phyloP scores from a whole-genome alignment of 306 rosid species.

The Rosa multiflora region DNA sequence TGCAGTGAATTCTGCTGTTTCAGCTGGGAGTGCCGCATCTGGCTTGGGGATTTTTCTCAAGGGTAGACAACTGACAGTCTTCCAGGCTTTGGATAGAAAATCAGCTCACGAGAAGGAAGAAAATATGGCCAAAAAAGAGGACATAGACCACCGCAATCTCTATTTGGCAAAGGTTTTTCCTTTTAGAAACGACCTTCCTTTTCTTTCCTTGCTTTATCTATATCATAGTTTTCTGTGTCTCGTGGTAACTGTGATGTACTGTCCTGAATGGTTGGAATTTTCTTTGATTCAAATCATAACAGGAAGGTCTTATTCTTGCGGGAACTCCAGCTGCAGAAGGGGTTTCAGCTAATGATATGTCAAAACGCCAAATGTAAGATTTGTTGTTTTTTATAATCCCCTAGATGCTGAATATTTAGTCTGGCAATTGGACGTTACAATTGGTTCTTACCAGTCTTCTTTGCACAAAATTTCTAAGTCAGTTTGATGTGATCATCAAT shows the following conservation, averaged over 20 bases:
- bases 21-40: conserved; percentile 61
- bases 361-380: conserved; percentile 78
- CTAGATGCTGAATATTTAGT: neutral
- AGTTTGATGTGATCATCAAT: neutral
- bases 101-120: conserved; percentile 84
- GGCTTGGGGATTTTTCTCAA: conserved; percentile 69
- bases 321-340: conserved; percentile 96
- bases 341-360: conserved; percentile 80
- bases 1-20: conserved; percentile 72
- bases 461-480: neutral
- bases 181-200: neutral
- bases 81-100: conserved; percentile 86
- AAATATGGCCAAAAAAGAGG: conserved; percentile 65
- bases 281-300: conserved; percentile 28
- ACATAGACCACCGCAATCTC: conserved; percentile 80
- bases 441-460: neutral
- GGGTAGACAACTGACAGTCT: conserved; percentile 78
- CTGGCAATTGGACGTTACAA: neutral
- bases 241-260: conserved; percentile 1
- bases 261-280: conserved; percentile 31
- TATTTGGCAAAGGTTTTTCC: conserved; percentile 74
- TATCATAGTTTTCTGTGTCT: neutral
- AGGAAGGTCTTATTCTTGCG: conserved; percentile 90
- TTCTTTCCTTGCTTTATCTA: conserved; percentile 11
- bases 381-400: conserved; percentile 9